Evolutionary conservation across 192 early-diverging fungal species (phyloP), one percentile per base, ranked within the genome.

Genomic region (Coemansia sp.): DNA sequence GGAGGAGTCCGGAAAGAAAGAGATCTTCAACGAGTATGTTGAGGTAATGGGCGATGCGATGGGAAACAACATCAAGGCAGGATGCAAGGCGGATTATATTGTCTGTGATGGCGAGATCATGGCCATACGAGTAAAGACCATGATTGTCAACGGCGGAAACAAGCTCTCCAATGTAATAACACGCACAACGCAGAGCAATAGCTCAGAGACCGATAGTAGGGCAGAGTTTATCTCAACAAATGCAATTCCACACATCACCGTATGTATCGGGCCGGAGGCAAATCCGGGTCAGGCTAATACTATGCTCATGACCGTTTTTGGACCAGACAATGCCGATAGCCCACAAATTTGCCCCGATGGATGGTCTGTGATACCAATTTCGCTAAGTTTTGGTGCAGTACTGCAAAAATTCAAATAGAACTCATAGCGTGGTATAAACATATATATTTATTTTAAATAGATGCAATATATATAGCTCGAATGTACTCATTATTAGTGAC

Each of bases 81-180:
- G 66, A 10, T 78, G 75, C n/a, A 52, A 15, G 0, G 83, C 83
- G 1, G 84, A 88, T 52, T 84, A 85, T 34, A 52, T 89, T 16
- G 84, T 90, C 1, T 88, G 85, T 61, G 74, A 87, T 49, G 65
- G 62, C 21, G 61, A 41, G 2, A 30, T 72, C 30, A 80, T 80
- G 71, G 82, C 78, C 6, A 57, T 84, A 24, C 70, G 77, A 4
- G 60, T 84, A 12, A 64, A 66, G 51, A 53, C 69, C 20, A 73
- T 80, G 52, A 49, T 35, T 21, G 59, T 68, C 14, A 44, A 41
- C 0, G 65, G 41, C 43, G 48, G 16, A 39, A 51, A 5, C 3
- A 56, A 48, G 20, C 56, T 79, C 20, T 70, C 70, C 4, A 24
- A 41, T 10, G 24, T 59, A 15, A 44, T 78, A 10, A 21, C 76